Evolutionary conservation across 2,329 filamentous ascomycete genomes (phyloP), one percentile per base, ranked within the genome.

Genomic region (Epichloe sp.): DNA sequence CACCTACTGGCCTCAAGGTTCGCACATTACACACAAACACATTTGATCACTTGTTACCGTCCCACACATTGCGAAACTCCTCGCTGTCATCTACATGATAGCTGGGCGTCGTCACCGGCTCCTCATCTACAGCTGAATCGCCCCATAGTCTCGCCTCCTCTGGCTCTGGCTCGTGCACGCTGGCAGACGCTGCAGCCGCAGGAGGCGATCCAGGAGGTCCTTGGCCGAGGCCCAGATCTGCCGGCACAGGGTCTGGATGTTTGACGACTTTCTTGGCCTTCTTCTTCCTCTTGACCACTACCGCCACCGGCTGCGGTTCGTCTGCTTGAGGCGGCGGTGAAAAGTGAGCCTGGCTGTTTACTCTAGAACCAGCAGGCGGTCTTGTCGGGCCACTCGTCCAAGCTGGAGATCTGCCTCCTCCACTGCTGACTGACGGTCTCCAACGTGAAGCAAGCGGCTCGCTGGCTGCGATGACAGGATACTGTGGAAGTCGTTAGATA

Each of bases 391-490:
- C 48, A 26, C 58, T 59, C 7, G 54, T 54, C 36, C 55, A 58
- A 15, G 58, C 59, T 26, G 62, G 58, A 19, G 64, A 63, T 17
- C 60, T 58, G 7, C 59, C 55, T 19, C 60, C 60, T 48, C 60
- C 60, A 44, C 59, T 62, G 34, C 57, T 61, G 23, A 61, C 57
- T 11, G 65, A 66, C 14, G 69, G 69, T 51, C 59, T 55, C 52
- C 83, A 86, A 55, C 84, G 77, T 53, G 90, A 84, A 51, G 81
- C 76, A 34, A 83, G 76, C 15, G 88, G 85, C 56, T 88, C 79
- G 63, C 73, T 78, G 43, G 77, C 90, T 36, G 90, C 91, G 57
- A 97, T 90, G 31, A 97, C 91, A 23, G 90, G 91, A 66, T 97
- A 97, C 87, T 93, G 48, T 14, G 35, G 3, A 44, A 5, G 17